Conservation (phyloP, 768 basidiomycete genomes). For the Cubamyces lactineus region DNA sequence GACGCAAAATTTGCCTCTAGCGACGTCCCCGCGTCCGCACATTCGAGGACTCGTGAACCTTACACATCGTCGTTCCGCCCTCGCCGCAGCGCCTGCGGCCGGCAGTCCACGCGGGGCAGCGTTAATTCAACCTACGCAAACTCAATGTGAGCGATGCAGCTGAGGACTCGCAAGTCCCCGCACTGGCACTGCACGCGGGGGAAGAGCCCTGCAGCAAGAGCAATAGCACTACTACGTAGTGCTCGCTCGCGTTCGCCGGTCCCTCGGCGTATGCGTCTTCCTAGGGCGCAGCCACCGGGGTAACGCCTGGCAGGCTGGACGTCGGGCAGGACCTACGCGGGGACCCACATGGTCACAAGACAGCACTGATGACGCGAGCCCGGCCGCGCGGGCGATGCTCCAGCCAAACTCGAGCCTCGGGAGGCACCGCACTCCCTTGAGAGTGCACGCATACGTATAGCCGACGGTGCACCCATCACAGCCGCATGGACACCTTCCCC, state of each 20-base stretch:
- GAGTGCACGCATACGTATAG: too few species aligned
- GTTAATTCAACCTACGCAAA: neutral
- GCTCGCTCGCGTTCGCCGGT: neutral
- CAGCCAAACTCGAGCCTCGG: neutral
- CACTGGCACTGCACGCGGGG: neutral
- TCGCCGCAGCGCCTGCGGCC: conserved; percentile 6
- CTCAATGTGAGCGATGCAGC: neutral
- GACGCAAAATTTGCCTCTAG: neutral
- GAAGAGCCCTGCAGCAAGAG: neutral
- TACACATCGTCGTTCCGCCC: neutral
- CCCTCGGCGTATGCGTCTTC: neutral
- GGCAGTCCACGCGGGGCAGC: neutral
- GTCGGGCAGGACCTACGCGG: conserved; percentile 6
- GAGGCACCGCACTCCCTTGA: too few species aligned
- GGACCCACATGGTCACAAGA: conserved; percentile 9
- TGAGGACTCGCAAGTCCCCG: too few species aligned
- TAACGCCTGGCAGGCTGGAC: neutral
- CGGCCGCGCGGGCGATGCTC: neutral
- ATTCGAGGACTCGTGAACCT: neutral
- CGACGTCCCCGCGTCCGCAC: too few species aligned
- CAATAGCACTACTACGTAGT: too few species aligned
- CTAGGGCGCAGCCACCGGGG: neutral
- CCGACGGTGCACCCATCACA: neutral
- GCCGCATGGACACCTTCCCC: neutral
- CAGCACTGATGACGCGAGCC: neutral